These are phyloP conservation scores for Marasmius oreades DNA, from an alignment of 1,284 basidiomycete genomes.

Conservation along the genomic window DNA sequence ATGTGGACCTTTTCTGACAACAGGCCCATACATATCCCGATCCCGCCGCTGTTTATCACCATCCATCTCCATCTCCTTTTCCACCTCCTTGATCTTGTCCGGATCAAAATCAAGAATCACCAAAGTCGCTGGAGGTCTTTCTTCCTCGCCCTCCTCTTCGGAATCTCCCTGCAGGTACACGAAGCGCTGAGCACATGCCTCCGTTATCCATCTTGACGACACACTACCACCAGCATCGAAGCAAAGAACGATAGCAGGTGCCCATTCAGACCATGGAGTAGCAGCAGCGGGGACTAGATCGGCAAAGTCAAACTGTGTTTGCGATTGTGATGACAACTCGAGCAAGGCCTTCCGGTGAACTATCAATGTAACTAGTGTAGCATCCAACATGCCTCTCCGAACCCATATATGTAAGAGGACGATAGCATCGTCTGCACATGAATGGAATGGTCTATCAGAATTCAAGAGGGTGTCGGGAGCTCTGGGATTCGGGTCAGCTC, in stretches of 20 bases:
- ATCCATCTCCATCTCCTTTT: slow-evolving; percentile 9
- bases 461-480: slow-evolving; percentile 14
- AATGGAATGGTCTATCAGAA: slow-evolving; percentile 25
- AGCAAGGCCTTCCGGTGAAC: slow-evolving; percentile 37
- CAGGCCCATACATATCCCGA: background rate
- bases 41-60: background rate
- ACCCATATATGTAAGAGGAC: slow-evolving; percentile 36
- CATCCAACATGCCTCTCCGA: slow-evolving; percentile 11
- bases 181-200: slow-evolving; percentile 41
- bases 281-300: background rate
- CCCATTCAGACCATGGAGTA: slow-evolving; percentile 41
- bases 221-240: slow-evolving; percentile 30
- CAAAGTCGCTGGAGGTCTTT: slow-evolving; percentile 22
- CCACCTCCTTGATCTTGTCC: slow-evolving; percentile 24
- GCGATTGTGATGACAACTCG: background rate
- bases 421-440: slow-evolving; percentile 32
- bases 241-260: slow-evolving; percentile 37
- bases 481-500: slow-evolving; percentile 43
- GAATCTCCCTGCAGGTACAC: slow-evolving; percentile 19
- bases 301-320: background rate
- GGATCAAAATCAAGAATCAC: slow-evolving; percentile 41
- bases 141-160: background rate
- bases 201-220: slow-evolving; percentile 45
- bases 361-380: slow-evolving; percentile 33
- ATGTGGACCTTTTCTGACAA: background rate